Evolutionary conservation across 1,284 basidiomycete genomes (phyloP).

Genomic region (Anthracocystis walkeri): DNA sequence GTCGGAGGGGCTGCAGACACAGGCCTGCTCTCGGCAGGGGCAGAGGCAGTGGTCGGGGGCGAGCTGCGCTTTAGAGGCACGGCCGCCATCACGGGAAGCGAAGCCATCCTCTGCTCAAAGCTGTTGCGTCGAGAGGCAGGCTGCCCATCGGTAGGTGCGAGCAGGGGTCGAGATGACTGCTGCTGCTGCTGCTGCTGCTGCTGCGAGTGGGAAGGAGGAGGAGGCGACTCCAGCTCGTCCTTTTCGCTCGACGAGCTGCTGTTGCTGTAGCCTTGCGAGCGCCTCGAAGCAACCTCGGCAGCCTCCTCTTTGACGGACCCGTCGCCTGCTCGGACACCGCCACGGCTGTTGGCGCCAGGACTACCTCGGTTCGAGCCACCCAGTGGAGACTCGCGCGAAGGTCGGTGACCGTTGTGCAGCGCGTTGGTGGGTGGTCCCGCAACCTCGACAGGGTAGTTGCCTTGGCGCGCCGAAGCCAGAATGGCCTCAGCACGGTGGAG

Average conservation of each 20-base stretch:
- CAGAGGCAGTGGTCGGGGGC: slow-evolving; percentile 18
- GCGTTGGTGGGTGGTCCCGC: slow-evolving; percentile 14
- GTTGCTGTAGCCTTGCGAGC: slow-evolving; percentile 29
- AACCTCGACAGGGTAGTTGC: slow-evolving; percentile 23
- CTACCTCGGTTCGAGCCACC: slow-evolving; percentile 23
- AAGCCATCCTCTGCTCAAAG: slow-evolving; percentile 57
- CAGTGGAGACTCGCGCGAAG: slow-evolving; percentile 27
- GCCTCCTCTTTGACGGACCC: slow-evolving; percentile 22
- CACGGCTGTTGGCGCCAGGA: slow-evolving; percentile 16
- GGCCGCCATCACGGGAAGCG: slow-evolving; percentile 51
- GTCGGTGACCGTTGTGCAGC: slow-evolving; percentile 28
- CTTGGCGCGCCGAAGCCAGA: slow-evolving; percentile 35
- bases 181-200: slow-evolving; percentile 26
- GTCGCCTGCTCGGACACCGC: neutral
- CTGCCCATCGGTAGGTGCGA: slow-evolving; percentile 17
- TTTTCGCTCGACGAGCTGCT: slow-evolving; percentile 47
- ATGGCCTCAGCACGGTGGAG: slow-evolving; percentile 58
- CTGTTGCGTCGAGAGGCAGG: slow-evolving; percentile 46
- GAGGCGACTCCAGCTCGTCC: slow-evolving; percentile 49
- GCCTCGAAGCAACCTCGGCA: slow-evolving; percentile 20
- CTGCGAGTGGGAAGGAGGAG: slow-evolving; percentile 13
- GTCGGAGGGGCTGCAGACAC: slow-evolving; percentile 17
- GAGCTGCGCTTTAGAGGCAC: slow-evolving; percentile 53
- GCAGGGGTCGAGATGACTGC: slow-evolving; percentile 9
- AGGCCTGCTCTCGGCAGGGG: slow-evolving; percentile 13